Conservation (phyloP, 495 filamentous ascomycete species). For the Tuber indicum region DNA sequence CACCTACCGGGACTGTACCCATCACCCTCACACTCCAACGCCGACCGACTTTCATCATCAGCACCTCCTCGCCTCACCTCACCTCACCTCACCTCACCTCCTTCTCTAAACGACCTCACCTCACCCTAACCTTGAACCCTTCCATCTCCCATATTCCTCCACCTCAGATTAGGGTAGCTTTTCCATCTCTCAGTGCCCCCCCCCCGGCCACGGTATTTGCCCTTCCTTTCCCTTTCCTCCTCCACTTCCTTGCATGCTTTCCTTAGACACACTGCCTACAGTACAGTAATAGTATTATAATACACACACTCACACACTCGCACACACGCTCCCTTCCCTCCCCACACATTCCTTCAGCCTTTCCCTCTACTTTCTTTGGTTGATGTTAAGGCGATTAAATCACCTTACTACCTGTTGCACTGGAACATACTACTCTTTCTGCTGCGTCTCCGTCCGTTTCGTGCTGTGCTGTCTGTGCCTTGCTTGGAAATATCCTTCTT, state of each 20-base stretch:
- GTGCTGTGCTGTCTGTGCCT: slow-evolving; percentile 38
- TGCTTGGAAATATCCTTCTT: slow-evolving; percentile 29
- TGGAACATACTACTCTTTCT: slow-evolving; percentile 31
- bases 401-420: slow-evolving; percentile 28
- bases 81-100: background rate
- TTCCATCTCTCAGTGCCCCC: background rate
- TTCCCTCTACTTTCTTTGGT: background rate
- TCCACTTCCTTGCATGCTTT: background rate
- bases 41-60: background rate
- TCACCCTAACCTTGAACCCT: background rate
- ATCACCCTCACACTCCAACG: background rate
- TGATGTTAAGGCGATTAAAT: slow-evolving; percentile 20
- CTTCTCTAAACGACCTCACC: background rate
- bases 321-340: background rate
- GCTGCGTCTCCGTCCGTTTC: slow-evolving; percentile 16
- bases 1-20: background rate
- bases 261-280: background rate
- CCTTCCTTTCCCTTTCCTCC: background rate
- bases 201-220: background rate
- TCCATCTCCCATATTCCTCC: background rate
- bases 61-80: background rate
- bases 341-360: background rate
- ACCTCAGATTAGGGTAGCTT: background rate
- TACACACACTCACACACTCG: background rate
- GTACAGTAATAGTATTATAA: background rate